A percentile compares a stretch with the other conserved stretches of the same genome.
phyloP scores from a whole-genome alignment of 192 early-diverging fungal species.

The Ambispora gerdemannii region DNA sequence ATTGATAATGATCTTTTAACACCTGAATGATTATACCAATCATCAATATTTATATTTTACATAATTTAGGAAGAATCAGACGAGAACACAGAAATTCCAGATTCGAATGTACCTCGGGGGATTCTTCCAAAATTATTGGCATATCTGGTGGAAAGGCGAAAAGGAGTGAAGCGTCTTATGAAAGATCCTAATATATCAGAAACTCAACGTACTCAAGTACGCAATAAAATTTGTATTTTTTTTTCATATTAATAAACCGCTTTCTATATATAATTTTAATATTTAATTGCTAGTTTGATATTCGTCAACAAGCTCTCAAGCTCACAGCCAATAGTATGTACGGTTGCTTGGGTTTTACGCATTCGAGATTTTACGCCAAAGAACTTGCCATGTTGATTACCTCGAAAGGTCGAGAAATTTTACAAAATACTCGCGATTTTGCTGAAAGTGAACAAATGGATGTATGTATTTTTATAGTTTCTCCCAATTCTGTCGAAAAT shows the following conservation, averaged over 20 bases:
- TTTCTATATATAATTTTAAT: no score
- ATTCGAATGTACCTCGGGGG: slow-evolving; percentile 61
- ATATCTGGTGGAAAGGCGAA: slow-evolving; percentile 85
- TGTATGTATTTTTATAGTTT: slow-evolving; percentile 40
- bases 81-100: slow-evolving; percentile 73
- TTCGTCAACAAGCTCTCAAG: slow-evolving; percentile 92
- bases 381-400: slow-evolving; percentile 98
- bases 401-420: slow-evolving; percentile 88
- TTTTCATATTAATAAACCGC: slow-evolving; percentile 25
- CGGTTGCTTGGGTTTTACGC: slow-evolving; percentile 90
- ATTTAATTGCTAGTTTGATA: slow-evolving; percentile 63
- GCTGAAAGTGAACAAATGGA: slow-evolving; percentile 77
- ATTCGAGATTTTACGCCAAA: slow-evolving; percentile 95
- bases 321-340: slow-evolving; percentile 99
- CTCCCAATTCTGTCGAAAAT: neutral
- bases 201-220: slow-evolving; percentile 51
- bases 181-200: slow-evolving; percentile 63
- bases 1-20: no score
- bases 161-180: slow-evolving; percentile 86
- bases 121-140: slow-evolving; percentile 85
- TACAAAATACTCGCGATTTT: slow-evolving; percentile 88
- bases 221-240: slow-evolving; percentile 30
- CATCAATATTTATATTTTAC: neutral
- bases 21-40: neutral
- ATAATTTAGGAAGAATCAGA: slow-evolving; percentile 38